phyloP scores from a whole-genome alignment of 495 filamentous ascomycete genomes.

The Echria macrotheca region DNA sequence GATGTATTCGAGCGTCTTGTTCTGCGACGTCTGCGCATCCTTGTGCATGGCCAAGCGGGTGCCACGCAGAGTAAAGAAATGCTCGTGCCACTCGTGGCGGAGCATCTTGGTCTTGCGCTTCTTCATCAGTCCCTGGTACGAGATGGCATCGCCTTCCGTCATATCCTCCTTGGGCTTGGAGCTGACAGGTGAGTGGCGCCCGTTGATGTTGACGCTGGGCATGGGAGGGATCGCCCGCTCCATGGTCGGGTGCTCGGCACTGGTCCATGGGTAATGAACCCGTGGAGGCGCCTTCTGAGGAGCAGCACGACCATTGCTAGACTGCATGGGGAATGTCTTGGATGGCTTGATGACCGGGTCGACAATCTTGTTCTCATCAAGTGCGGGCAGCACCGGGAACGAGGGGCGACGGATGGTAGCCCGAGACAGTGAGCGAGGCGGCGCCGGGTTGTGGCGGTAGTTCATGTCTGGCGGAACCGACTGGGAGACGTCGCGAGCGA shows the following conservation, averaged over 20 bases:
- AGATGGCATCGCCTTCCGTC: conserved; percentile 45
- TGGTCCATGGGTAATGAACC: conserved; percentile 45
- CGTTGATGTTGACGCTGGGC: conserved; percentile 49
- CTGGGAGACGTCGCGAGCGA: conserved; percentile 69
- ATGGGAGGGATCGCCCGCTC: conserved; percentile 33
- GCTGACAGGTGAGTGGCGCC: conserved; percentile 23
- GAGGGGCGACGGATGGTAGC: conserved; percentile 54
- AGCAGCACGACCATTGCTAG: conserved; percentile 15
- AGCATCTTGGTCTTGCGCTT: conserved; percentile 87
- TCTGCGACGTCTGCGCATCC: conserved; percentile 50
- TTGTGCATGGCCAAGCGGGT: conserved; percentile 79
- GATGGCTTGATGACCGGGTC: conserved; percentile 23
- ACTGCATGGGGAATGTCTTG: conserved; percentile 30
- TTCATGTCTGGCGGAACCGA: conserved; percentile 93
- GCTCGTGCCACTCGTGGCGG: conserved; percentile 89
- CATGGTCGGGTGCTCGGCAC: conserved; percentile 31
- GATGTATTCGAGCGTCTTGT: conserved; percentile 69
- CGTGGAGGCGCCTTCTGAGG: conserved; percentile 35
- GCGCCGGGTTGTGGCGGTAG: conserved; percentile 46
- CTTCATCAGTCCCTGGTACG: conserved; percentile 82
- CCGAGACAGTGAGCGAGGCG: conserved; percentile 47
- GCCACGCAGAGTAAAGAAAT: conserved; percentile 79
- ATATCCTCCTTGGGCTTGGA: conserved; percentile 25
- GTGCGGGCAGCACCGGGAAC: conserved; percentile 50
- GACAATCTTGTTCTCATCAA: conserved; percentile 46